Conservation (phyloP, 139 green algal species). For the Helicosporidium sp. region DNA sequence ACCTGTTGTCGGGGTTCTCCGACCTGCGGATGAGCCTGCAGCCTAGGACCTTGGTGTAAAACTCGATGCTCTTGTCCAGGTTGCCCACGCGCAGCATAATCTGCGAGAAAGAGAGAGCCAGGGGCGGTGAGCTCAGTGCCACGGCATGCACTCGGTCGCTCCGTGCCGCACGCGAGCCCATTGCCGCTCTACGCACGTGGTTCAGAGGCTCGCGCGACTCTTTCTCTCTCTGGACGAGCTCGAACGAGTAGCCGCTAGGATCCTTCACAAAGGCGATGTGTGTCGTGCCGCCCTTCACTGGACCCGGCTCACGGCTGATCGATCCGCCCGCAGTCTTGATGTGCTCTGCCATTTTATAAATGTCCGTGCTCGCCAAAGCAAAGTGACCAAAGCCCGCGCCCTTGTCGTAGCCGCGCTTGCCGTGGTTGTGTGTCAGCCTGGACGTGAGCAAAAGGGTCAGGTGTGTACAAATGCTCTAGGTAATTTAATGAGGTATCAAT, state of each 20-base stretch:
- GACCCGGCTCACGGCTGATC: slow-evolving; percentile 60
- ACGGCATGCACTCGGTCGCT: no score
- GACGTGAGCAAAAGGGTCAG: not conserved
- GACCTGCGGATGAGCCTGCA: slow-evolving; percentile 45
- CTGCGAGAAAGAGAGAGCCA: slow-evolving; percentile 18
- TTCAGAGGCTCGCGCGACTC: slow-evolving; percentile 47
- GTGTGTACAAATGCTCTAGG: not conserved
- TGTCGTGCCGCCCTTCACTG: slow-evolving; percentile 71
- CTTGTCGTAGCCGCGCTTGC: slow-evolving; percentile 57
- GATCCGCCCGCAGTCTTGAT: slow-evolving; percentile 41
- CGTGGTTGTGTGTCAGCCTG: slow-evolving; percentile 52
- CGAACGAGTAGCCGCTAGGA: slow-evolving; percentile 53
- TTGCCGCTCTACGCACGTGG: no score
- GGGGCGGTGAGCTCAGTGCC: no score
- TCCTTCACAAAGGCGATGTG: slow-evolving; percentile 81
- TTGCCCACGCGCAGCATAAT: slow-evolving; percentile 80
- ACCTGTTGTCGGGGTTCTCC: slow-evolving; percentile 67
- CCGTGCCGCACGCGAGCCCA: no score
- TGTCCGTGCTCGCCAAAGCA: slow-evolving; percentile 52
- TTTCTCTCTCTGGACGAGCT: slow-evolving; percentile 49
- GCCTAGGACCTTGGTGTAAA: slow-evolving; percentile 55
- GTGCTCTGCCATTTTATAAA: slow-evolving; percentile 37
- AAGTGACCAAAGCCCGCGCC: slow-evolving; percentile 82
- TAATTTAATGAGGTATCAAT: not conserved
- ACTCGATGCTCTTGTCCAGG: slow-evolving; percentile 60